phyloP scores from a whole-genome alignment of 179 eudicot genomes.

The Monotropa hypopitys region DNA sequence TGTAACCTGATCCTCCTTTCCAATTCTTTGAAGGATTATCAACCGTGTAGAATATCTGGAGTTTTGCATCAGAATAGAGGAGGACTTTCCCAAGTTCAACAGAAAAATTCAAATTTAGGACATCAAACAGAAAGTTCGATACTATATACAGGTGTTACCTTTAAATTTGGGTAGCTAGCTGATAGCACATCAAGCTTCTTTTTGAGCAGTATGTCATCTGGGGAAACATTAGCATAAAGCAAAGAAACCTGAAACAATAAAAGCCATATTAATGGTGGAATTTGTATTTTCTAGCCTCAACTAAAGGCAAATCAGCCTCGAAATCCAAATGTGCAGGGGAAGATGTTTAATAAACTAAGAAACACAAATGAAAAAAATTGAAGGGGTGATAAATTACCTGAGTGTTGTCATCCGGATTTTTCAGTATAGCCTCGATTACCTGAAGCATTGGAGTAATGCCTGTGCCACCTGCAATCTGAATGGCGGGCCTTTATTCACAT shows the following conservation, averaged over 20 bases:
- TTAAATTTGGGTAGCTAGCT: conserved; percentile 79
- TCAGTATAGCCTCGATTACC: conserved; percentile 73
- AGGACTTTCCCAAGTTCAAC: conserved; percentile 9
- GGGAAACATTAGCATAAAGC: conserved; percentile 80
- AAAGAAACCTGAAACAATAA: conserved; percentile 54
- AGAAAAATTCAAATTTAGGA: neutral
- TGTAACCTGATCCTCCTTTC: conserved; percentile 76
- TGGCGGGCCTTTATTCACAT: conserved; percentile 1
- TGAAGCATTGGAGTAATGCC: conserved; percentile 99
- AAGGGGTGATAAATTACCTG: conserved; percentile 35
- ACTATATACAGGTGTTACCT: conserved; percentile 32
- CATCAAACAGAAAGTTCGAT: neutral
- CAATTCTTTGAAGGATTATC: conserved; percentile 79
- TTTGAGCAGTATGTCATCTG: conserved; percentile 84
- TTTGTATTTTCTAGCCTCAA: neutral
- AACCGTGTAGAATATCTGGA: conserved; percentile 78
- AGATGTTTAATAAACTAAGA: neutral
- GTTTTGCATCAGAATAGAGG: neutral
- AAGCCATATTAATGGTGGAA: neutral
- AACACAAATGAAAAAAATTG: conserved; percentile 3
- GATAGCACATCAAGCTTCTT: conserved; percentile 83
- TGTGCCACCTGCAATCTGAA: conserved; percentile 90
- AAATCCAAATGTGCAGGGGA: neutral
- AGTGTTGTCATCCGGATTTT: conserved; percentile 80
- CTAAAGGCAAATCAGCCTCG: neutral